Conservation (phyloP, 2,329 filamentous ascomycete species). For the Diaporthe vaccinii region DNA sequence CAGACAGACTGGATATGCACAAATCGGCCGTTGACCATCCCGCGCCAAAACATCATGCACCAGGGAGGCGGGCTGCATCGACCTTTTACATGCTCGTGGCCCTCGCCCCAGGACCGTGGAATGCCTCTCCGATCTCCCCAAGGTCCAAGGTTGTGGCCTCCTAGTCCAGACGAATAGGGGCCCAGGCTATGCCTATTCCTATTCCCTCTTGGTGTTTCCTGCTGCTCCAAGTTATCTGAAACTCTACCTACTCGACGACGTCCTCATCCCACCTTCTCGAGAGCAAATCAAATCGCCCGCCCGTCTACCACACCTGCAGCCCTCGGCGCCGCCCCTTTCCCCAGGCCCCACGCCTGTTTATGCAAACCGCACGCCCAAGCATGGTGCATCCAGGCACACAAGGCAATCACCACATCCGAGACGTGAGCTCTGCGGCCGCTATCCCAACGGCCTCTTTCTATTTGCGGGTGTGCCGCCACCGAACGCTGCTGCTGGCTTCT, state of each 20-base stretch:
- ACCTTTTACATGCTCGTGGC: constrained; percentile 29
- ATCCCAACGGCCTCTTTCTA: constrained; percentile 14
- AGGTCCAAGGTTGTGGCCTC: constrained; percentile 28
- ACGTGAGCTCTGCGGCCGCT: constrained; percentile 12
- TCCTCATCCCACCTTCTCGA: constrained; percentile 30
- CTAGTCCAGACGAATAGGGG: constrained; percentile 34
- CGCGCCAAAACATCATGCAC: not conserved
- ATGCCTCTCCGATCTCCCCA: constrained; percentile 3
- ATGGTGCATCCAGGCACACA: constrained; percentile 32
- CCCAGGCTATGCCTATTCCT: constrained; percentile 15
- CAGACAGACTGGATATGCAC: not conserved
- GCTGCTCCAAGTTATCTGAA: constrained; percentile 36
- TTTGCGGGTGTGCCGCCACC: constrained; percentile 23
- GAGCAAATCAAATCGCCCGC: constrained; percentile 24
- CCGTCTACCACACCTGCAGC: constrained; percentile 12
- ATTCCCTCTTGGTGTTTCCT: constrained; percentile 16
- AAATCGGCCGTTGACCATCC: not conserved
- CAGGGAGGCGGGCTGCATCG: not conserved
- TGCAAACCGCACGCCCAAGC: constrained; percentile 2
- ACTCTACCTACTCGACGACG: constrained; percentile 28
- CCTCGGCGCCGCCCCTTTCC: constrained; percentile 23
- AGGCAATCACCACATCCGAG: constrained; percentile 26
- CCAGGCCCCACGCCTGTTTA: constrained; percentile 25
- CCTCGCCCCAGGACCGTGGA: constrained; percentile 5
- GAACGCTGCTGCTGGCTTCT: not conserved